These are phyloP conservation scores for Cytospora schulzeri DNA, from an alignment of 2,329 filamentous ascomycete genomes.

Conservation along the genomic window DNA sequence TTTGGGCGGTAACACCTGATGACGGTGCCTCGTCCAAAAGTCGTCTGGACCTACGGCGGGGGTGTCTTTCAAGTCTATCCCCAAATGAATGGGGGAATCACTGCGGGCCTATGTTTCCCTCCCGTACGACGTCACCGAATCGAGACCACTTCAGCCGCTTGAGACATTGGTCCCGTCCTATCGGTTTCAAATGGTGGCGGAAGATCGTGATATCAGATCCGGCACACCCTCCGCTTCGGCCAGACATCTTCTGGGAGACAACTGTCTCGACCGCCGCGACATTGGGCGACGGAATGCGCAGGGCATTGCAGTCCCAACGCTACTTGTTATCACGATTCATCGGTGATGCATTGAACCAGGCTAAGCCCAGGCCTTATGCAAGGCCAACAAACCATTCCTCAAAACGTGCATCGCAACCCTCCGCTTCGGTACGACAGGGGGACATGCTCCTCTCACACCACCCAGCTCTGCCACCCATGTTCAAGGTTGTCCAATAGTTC, in stretches of 20 bases:
- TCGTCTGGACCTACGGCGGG: slow-evolving; percentile 15
- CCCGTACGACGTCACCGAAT: neutral
- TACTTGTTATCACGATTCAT: slow-evolving; percentile 6
- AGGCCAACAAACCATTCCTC: slow-evolving; percentile 21
- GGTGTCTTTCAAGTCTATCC: slow-evolving; percentile 8
- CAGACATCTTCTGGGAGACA: neutral
- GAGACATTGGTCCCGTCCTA: slow-evolving; percentile 1
- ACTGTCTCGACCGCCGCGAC: slow-evolving; percentile 9
- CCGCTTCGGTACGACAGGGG: slow-evolving; percentile 17
- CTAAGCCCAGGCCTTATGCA: slow-evolving; percentile 21
- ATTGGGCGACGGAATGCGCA: slow-evolving; percentile 9
- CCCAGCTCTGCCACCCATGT: slow-evolving; percentile 9
- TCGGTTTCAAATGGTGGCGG: neutral
- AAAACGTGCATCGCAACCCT: slow-evolving; percentile 17
- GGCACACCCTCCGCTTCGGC: neutral
- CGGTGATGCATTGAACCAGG: slow-evolving; percentile 20
- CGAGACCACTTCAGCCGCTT: slow-evolving; percentile 1
- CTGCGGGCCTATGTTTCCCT: neutral
- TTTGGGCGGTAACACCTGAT: slow-evolving; percentile 13
- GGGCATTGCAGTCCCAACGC: slow-evolving; percentile 3
- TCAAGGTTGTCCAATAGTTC: slow-evolving; percentile 16
- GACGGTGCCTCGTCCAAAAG: slow-evolving; percentile 4
- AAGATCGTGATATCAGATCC: slow-evolving; percentile 3
- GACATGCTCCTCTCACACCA: slow-evolving; percentile 12
- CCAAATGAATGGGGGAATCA: slow-evolving; percentile 21